Percentiles rank a stretch among this genome's conserved stretches.
These are phyloP conservation scores for Dipteronia dyeriana DNA, from an alignment of 345 rosid species.

Conservation along the genomic window DNA sequence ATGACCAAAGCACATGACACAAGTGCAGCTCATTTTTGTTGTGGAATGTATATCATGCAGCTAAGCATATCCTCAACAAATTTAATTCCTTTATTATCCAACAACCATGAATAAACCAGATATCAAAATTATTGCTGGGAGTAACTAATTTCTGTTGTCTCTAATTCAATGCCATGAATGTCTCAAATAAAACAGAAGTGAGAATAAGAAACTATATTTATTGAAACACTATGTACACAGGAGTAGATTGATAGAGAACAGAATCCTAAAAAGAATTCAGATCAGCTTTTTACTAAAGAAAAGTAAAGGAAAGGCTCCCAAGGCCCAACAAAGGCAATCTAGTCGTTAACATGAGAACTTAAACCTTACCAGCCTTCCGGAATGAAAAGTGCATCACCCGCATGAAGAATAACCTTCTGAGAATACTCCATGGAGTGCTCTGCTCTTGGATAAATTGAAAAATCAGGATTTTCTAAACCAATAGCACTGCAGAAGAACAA, in stretches of 20 bases:
- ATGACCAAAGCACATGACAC: neutral
- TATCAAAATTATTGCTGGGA: neutral
- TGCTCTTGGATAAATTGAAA: constrained; percentile 75
- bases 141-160: neutral
- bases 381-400: constrained; percentile 94
- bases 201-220: neutral
- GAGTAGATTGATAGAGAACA: neutral
- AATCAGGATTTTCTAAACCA: constrained; percentile 61
- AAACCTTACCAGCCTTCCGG: constrained; percentile 96
- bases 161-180: neutral
- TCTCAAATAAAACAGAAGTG: neutral
- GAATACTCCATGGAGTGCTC: constrained; percentile 49
- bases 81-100: neutral
- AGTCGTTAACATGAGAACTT: constrained; percentile 21
- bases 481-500: constrained; percentile 54
- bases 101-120: neutral
- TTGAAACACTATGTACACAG: neutral
- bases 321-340: neutral
- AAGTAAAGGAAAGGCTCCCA: neutral
- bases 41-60: neutral
- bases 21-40: neutral
- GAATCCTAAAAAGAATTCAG: neutral
- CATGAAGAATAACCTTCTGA: constrained; percentile 67
- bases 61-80: neutral
- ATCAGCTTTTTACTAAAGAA: neutral